phyloP scores from a whole-genome alignment of 768 basidiomycete species.

The Lactarius psammicola region DNA sequence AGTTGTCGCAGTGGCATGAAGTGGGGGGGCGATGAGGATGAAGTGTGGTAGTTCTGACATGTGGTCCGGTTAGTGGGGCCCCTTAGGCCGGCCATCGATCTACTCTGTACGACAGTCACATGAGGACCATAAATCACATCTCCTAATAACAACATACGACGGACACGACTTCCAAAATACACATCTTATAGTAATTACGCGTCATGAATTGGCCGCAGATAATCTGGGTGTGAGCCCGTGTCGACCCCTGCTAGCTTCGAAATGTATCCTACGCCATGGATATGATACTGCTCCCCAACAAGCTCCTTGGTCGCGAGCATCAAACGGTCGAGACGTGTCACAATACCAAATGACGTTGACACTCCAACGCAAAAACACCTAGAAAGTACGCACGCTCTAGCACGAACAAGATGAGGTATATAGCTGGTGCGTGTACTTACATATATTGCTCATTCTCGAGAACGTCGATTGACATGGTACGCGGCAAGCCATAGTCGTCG shows the following conservation, averaged over 20 bases:
- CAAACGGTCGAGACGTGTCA: slow-evolving; percentile 71
- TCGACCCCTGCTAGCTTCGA: slow-evolving; percentile 34
- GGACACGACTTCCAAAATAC: background rate
- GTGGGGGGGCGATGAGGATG: slow-evolving; percentile 15
- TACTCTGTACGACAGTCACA: background rate
- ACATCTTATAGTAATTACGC: slow-evolving; percentile 12
- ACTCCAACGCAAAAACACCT: slow-evolving; percentile 74
- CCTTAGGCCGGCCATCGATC: background rate
- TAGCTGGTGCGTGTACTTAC: slow-evolving; percentile 42
- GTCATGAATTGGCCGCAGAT: slow-evolving; percentile 26
- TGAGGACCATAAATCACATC: background rate
- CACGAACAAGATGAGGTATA: background rate
- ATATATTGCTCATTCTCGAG: slow-evolving; percentile 77
- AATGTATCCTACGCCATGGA: slow-evolving; percentile 57
- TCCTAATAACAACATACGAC: too few relatives aligned
- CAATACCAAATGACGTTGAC: slow-evolving; percentile 62
- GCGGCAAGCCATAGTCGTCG: slow-evolving; percentile 71
- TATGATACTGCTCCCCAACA: slow-evolving; percentile 84
- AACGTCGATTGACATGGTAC: slow-evolving; percentile 67
- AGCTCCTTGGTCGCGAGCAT: slow-evolving; percentile 84
- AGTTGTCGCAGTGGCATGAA: background rate
- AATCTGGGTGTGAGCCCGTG: slow-evolving; percentile 36
- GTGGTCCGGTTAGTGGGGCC: background rate
- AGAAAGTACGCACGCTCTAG: background rate
- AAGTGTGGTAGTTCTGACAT: slow-evolving; percentile 13